phyloP scores from a whole-genome alignment of 257 asterid genomes.

The Mitragyna speciosa region DNA sequence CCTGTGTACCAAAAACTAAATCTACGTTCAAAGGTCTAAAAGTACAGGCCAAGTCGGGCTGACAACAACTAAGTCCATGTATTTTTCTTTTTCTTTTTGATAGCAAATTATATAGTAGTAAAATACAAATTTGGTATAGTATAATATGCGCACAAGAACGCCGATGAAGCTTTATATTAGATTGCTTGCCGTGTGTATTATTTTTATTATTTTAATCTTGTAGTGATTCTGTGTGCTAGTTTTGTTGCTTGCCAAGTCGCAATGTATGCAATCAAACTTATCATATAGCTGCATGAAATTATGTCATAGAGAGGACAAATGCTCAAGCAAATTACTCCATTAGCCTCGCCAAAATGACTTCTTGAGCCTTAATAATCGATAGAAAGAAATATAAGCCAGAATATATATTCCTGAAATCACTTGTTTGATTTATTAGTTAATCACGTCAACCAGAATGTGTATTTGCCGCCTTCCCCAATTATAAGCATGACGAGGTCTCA shows the following conservation, averaged over 20 bases:
- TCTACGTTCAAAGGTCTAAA: conserved; percentile 37
- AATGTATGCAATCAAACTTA: not conserved
- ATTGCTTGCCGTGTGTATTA: not conserved
- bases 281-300: not conserved
- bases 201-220: not conserved
- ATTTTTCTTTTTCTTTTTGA: not conserved
- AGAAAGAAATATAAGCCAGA: not conserved
- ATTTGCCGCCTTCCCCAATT: not conserved
- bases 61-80: not conserved
- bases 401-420: not conserved
- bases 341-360: not conserved
- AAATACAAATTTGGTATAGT: not conserved
- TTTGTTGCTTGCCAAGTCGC: not conserved
- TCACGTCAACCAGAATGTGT: not conserved
- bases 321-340: not conserved
- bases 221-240: not conserved
- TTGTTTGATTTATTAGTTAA: not conserved
- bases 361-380: not conserved
- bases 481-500: too few relatives aligned
- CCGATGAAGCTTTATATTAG: not conserved
- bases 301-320: not conserved
- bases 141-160: not conserved
- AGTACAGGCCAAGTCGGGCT: conserved; percentile 25
- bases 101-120: not conserved
- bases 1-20: conserved; percentile 8